phyloP scores from a whole-genome alignment of 345 rosid species.

The Erucastrum elatum region DNA sequence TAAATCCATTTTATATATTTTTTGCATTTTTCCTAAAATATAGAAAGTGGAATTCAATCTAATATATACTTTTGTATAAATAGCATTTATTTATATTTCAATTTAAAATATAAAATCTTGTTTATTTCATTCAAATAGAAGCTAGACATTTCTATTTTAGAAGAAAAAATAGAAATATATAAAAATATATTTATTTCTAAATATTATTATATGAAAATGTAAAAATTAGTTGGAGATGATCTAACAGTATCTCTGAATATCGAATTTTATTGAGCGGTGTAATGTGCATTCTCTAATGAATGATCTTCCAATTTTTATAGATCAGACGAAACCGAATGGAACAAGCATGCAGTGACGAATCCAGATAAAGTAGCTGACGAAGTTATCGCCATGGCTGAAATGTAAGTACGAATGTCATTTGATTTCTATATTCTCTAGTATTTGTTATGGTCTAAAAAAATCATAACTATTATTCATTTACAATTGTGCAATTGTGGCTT shows the following conservation, averaged over 20 bases:
- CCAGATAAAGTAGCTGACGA: slow-evolving; percentile 69
- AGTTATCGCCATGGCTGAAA: slow-evolving; percentile 59
- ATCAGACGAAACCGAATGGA: slow-evolving; percentile 44
- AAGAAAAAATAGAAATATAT: not conserved
- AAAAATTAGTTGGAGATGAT: not conserved
- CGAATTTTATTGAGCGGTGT: slow-evolving; percentile 44
- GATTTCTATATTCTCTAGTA: not conserved
- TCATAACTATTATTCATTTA: slow-evolving; percentile 7
- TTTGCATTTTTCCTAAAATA: not conserved
- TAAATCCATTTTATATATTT: not conserved
- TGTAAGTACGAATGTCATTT: slow-evolving; percentile 46
- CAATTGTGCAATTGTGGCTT: slow-evolving; percentile 12
- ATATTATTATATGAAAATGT: not conserved
- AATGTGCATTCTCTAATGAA: slow-evolving; percentile 17
- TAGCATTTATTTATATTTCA: no score
- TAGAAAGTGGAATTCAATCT: no score
- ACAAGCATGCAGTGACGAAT: slow-evolving; percentile 64
- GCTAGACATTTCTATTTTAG: not conserved
- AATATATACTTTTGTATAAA: no score
- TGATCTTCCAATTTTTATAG: slow-evolving; percentile 10
- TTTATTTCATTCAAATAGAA: no score
- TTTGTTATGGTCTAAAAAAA: slow-evolving; percentile 28
- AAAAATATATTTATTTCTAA: not conserved
- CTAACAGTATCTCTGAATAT: slow-evolving; percentile 44
- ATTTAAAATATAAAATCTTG: no score